Percentiles rank a stretch among this genome's conserved stretches.
These are phyloP conservation scores for Silene coronaria DNA, from an alignment of 179 eudicot species.

Conservation along the genomic window DNA sequence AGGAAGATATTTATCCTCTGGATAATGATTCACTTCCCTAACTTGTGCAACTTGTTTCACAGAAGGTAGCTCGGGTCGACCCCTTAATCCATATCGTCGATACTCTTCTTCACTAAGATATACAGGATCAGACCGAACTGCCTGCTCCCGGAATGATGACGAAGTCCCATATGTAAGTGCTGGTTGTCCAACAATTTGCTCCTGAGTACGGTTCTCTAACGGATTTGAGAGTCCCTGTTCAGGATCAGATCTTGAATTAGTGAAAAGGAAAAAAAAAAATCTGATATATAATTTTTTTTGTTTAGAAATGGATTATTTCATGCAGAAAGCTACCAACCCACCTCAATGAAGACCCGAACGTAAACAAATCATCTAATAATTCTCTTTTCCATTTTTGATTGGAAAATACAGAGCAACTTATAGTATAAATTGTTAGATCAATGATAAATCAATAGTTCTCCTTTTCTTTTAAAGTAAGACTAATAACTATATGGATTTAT, in stretches of 20 bases:
- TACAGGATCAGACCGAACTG: constrained; percentile 18
- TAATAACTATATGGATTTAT: neutral
- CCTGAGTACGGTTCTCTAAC: constrained; percentile 12
- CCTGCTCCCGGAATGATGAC: constrained; percentile 15
- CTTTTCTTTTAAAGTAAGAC: neutral
- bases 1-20: constrained; percentile 27
- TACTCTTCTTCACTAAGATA: constrained; percentile 53
- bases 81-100: constrained; percentile 45
- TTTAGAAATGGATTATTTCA: no score
- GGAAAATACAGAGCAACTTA: neutral
- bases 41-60: constrained; percentile 14
- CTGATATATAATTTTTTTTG: no score
- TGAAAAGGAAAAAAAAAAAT: no score
- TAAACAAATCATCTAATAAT: neutral
- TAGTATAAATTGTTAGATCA: neutral
- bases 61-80: constrained; percentile 24
- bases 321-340: neutral
- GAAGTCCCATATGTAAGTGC: constrained; percentile 18
- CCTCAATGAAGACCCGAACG: neutral
- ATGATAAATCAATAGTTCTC: neutral
- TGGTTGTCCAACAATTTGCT: constrained; percentile 16
- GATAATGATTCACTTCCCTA: constrained; percentile 20
- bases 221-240: neutral
- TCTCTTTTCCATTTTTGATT: neutral
- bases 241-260: neutral